A percentile compares a stretch with the other conserved stretches of the same genome.
Conservation (phyloP, 345 rosid genomes). For the Syzygium aromaticum region DNA sequence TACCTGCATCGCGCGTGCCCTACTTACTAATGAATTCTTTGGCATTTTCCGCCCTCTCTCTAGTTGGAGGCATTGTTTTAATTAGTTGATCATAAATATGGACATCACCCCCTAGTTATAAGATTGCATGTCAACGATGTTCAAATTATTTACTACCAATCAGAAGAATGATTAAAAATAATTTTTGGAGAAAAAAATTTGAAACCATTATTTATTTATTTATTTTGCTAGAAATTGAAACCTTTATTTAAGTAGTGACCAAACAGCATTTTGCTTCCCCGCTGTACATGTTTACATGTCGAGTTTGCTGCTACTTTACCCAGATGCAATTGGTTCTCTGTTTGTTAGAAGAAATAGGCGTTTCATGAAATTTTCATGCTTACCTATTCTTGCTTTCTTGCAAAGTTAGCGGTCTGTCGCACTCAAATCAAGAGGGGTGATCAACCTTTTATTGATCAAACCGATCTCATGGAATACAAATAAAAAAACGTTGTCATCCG, state of each 20-base stretch:
- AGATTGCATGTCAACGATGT: background rate
- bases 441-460: background rate
- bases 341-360: background rate
- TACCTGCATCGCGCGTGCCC: background rate
- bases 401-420: background rate
- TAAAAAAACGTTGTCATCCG: background rate
- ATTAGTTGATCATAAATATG: background rate
- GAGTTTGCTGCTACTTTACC: background rate
- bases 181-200: background rate
- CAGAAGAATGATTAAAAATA: background rate
- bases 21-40: background rate
- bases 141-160: background rate
- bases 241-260: background rate
- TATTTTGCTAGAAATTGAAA: background rate
- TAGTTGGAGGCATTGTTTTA: background rate
- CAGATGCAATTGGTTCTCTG: background rate
- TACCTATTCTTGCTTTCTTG: background rate
- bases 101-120: background rate
- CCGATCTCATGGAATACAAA: background rate
- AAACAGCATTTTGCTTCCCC: background rate
- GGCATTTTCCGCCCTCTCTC: background rate
- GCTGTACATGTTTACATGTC: background rate
- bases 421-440: background rate
- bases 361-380: background rate
- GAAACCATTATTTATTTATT: background rate